Percentiles rank a stretch among this genome's conserved stretches.
Evolutionary conservation across 768 basidiomycete species (phyloP).

Genomic region (Clitopilus hobsonii): DNA sequence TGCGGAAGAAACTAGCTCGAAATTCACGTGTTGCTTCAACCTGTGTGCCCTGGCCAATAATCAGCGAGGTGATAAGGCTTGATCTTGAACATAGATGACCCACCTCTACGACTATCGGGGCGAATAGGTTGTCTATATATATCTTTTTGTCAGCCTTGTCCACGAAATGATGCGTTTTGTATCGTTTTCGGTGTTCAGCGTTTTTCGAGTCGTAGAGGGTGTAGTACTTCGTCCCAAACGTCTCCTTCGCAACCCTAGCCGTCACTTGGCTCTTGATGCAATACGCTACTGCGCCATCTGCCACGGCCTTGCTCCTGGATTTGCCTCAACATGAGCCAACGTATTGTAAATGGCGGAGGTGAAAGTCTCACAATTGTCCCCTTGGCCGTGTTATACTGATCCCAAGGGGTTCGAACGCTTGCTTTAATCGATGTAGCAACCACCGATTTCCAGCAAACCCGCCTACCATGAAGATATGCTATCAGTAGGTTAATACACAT

Average conservation of each 20-base stretch:
- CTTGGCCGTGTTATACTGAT: conserved; percentile 46
- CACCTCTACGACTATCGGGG: conserved; percentile 20
- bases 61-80: no score
- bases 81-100: neutral
- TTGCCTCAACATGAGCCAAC: neutral
- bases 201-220: conserved; percentile 12
- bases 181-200: conserved; percentile 15
- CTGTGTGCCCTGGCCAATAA: conserved; percentile 31
- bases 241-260: conserved; percentile 19
- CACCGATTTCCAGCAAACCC: conserved; percentile 57
- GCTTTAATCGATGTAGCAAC: conserved; percentile 40
- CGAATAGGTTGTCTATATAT: conserved; percentile 14
- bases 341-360: neutral
- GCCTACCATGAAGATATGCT: conserved; percentile 49
- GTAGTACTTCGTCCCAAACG: conserved; percentile 18
- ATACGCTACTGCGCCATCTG: conserved; percentile 24
- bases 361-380: conserved; percentile 22
- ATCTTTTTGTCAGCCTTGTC: conserved; percentile 8
- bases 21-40: conserved; percentile 20
- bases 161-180: neutral
- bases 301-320: conserved; percentile 25
- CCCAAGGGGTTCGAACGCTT: conserved; percentile 29
- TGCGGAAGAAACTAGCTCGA: conserved; percentile 10
- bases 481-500: no score
- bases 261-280: conserved; percentile 21